These are phyloP conservation scores for Rehmannia glutinosa DNA, from an alignment of 257 asterid genomes.

Conservation along the genomic window DNA sequence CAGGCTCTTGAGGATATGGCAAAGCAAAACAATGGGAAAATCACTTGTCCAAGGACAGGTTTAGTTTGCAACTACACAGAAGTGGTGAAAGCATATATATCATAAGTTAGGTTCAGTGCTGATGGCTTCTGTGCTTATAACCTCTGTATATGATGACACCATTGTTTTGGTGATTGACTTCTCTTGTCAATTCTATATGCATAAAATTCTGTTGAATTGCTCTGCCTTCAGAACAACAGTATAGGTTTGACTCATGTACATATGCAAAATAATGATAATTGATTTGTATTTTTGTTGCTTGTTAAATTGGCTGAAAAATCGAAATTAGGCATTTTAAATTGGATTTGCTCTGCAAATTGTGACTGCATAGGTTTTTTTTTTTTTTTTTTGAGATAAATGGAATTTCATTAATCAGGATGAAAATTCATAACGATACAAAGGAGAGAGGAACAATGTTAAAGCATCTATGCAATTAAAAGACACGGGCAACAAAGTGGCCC, in stretches of 20 bases:
- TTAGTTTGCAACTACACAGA: conserved; percentile 57
- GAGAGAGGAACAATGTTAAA: too few relatives aligned
- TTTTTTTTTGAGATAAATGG: too few relatives aligned
- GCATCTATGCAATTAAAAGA: too few relatives aligned
- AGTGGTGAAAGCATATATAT: conserved; percentile 75
- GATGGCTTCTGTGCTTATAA: not conserved
- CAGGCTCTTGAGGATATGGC: conserved; percentile 98
- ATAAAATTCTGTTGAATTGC: conserved; percentile 7
- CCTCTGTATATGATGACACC: not conserved
- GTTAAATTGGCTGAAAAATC: not conserved
- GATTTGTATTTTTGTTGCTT: conserved; percentile 16
- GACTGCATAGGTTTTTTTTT: too few relatives aligned
- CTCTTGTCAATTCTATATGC: conserved; percentile 1
- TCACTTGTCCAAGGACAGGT: conserved; percentile 92
- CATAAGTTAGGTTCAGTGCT: conserved; percentile 27
- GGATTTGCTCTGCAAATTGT: too few relatives aligned
- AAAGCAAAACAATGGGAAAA: conserved; percentile 64
- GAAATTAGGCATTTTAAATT: not conserved
- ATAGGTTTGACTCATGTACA: conserved; percentile 22
- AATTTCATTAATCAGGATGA: too few relatives aligned
- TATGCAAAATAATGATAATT: conserved; percentile 14
- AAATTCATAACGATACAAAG: too few relatives aligned
- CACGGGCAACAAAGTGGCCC: too few relatives aligned
- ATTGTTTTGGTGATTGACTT: not conserved
- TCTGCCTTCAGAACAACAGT: not conserved